Base-by-base conservation (phyloP, 225 moss, liverwort and hornwort species). In the Takakia lepidozioides region DNA sequence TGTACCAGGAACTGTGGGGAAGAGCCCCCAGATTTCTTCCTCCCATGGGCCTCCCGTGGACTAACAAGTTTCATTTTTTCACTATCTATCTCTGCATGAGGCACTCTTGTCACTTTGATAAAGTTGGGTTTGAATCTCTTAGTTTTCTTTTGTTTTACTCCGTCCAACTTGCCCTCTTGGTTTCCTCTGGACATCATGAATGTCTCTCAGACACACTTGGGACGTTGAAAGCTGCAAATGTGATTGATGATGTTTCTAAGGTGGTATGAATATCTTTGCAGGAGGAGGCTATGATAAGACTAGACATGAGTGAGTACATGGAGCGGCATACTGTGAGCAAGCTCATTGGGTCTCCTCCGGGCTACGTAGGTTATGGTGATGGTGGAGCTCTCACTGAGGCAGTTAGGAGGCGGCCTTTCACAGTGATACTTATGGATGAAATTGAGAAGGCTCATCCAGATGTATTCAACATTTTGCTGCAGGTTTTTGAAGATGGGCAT, bases 271-370 rank as follows among this genome's bases (percentile, higher is more conserved):
- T 24, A 21, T 25, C 9, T 29, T 27, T 51, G 35, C 78, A 93
- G 93, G 93, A 93, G 62, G 88, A 81, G 41, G 72, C 88, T 23
- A 93, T 88, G 88, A 83, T 93, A 22, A 75, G 93, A 49, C 52
- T 93, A 61, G 93, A 93, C 27, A 93, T 93, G 93, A 93, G 93
- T 60, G 93, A 93, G 67, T 93, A 88, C 49, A 93, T 93, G 93
- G 93, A 93, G 62, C 72, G 93, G 51, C 93, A 93, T 58, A 88
- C 85, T 9, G 88, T 93, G 25, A 93, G 93, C 62, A 93, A 93
- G 54, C 73, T 93, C 23, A 81, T 93, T 48, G 93, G 93, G 25
- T 93, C 93, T 56, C 93, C 93, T 32, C 93, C 93, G 50, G 93
- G 93, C 27, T 93, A 93, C 20, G 71, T 93, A 16, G 93, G 93